phyloP scores from a whole-genome alignment of 148 eudicot species.

The Vaccinium corymbosum region DNA sequence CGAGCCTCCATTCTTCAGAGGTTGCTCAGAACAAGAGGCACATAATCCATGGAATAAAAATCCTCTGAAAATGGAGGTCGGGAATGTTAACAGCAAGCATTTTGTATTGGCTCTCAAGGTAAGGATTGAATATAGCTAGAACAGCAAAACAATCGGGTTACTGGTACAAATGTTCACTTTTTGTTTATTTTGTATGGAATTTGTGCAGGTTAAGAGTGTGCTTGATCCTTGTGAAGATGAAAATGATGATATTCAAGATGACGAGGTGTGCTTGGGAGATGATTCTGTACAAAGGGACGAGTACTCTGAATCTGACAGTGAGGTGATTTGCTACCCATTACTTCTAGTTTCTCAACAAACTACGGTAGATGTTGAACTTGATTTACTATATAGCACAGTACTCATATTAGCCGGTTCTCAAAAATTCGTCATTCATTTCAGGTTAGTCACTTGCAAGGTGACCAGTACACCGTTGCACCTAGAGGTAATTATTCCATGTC shows the following conservation, averaged over 20 bases:
- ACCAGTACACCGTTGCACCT: conserved; percentile 59
- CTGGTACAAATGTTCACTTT: background rate
- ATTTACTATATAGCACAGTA: background rate
- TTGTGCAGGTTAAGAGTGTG: conserved; percentile 79
- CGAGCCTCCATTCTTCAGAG: conserved; percentile 94
- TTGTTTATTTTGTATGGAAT: background rate
- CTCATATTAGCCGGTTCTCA: background rate
- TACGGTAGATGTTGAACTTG: background rate
- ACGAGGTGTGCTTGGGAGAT: conserved; percentile 73
- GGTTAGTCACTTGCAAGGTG: conserved; percentile 59
- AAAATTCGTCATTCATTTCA: conserved; percentile 25
- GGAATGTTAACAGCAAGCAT: conserved; percentile 91
- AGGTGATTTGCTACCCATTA: conserved; percentile 31
- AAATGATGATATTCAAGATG: conserved; percentile 60
- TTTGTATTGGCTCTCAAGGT: conserved; percentile 84
- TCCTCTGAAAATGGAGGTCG: conserved; percentile 85
- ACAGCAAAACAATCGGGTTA: background rate
- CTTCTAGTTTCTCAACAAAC: background rate
- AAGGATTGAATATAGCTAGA: conserved; percentile 13
- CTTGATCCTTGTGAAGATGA: conserved; percentile 98
- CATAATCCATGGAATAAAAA: conserved; percentile 65
- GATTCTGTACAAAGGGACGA: conserved; percentile 66
- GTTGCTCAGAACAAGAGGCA: conserved; percentile 78
- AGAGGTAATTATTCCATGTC: conserved; percentile 42
- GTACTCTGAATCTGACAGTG: conserved; percentile 59